Conservation (phyloP, 805 yeast genomes). For the Starmera caribaea region DNA sequence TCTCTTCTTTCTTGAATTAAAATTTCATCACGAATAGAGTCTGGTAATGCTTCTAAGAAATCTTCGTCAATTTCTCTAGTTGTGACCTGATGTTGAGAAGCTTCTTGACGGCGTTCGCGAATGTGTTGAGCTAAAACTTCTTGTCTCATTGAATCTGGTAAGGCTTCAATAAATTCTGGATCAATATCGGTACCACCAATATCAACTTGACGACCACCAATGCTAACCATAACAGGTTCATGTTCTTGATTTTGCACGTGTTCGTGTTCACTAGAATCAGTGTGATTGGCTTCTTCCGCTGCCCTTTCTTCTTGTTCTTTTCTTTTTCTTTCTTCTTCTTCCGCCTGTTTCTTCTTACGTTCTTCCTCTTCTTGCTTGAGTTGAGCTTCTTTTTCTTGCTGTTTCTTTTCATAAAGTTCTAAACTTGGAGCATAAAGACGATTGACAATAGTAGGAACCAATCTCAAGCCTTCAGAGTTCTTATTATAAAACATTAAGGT, state of each 20-base stretch:
- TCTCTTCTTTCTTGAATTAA: slow-evolving; percentile 36
- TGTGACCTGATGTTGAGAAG: slow-evolving; percentile 29
- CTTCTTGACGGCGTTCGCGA: slow-evolving; percentile 61
- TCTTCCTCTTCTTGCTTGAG: slow-evolving; percentile 19
- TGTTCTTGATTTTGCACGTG: slow-evolving; percentile 6
- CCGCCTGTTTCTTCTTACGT: slow-evolving; percentile 19
- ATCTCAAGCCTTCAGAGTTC: slow-evolving; percentile 24
- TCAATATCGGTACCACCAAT: slow-evolving; percentile 87
- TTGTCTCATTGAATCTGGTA: slow-evolving; percentile 89
- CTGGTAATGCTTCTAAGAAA: slow-evolving; percentile 75
- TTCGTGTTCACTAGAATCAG: slow-evolving; percentile 8
- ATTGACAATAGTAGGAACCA: slow-evolving; percentile 34
- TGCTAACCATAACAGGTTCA: slow-evolving; percentile 57
- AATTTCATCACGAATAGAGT: slow-evolving; percentile 49
- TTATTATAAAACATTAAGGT: slow-evolving; percentile 41
- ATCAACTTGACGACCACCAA: slow-evolving; percentile 74
- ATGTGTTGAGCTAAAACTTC: slow-evolving; percentile 85
- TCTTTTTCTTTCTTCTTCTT: slow-evolving; percentile 17
- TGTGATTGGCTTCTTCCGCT: slow-evolving; percentile 18
- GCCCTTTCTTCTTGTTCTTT: slow-evolving; percentile 16
- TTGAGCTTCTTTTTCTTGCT: slow-evolving; percentile 19
- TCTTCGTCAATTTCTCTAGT: slow-evolving; percentile 69
- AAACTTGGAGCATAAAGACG: slow-evolving; percentile 40
- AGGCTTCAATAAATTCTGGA: slow-evolving; percentile 80
- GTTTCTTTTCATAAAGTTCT: slow-evolving; percentile 21